These are phyloP conservation scores for Senna siamea DNA, from an alignment of 306 rosid species.

Conservation along the genomic window DNA sequence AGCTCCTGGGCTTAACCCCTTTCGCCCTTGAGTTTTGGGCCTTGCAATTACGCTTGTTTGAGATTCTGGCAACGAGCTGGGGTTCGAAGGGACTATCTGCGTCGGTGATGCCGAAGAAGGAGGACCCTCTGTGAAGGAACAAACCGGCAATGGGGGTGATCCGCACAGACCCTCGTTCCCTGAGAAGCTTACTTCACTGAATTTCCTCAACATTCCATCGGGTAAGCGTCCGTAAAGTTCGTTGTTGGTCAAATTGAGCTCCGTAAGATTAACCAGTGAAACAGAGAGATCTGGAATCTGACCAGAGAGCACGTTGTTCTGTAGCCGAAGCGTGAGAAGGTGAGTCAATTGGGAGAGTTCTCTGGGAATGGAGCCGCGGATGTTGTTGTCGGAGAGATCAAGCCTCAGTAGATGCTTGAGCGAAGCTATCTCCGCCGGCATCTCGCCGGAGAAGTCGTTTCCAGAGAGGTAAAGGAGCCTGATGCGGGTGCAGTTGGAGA, in stretches of 20 bases:
- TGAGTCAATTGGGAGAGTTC: conserved; percentile 47
- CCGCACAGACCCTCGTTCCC: conserved; percentile 90
- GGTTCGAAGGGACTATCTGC: conserved; percentile 75
- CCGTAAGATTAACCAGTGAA: conserved; percentile 55
- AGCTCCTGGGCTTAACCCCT: conserved; percentile 62
- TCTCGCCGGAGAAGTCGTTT: conserved; percentile 84
- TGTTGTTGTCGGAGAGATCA: conserved; percentile 88
- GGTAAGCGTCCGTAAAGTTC: conserved; percentile 72
- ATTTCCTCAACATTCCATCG: conserved; percentile 61
- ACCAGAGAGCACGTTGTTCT: conserved; percentile 79
- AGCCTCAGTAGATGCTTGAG: conserved; percentile 64
- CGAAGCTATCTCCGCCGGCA: conserved; percentile 58
- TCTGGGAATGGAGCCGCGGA: conserved; percentile 64
- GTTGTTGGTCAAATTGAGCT: conserved; percentile 80
- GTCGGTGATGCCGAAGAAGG: conserved; percentile 36
- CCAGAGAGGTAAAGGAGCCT: conserved; percentile 79
- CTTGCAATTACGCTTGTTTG: conserved; percentile 44
- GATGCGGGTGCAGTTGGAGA: conserved; percentile 70
- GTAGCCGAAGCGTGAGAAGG: conserved; percentile 81
- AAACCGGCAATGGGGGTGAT: conserved; percentile 61
- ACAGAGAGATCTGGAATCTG: conserved; percentile 68
- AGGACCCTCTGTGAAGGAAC: conserved; percentile 52
- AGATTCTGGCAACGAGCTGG: conserved; percentile 72
- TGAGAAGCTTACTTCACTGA: conserved; percentile 65
- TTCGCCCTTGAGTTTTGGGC: conserved; percentile 23